Evolutionary conservation across 1,284 basidiomycete species (phyloP).

Genomic region (Mycena sp.): DNA sequence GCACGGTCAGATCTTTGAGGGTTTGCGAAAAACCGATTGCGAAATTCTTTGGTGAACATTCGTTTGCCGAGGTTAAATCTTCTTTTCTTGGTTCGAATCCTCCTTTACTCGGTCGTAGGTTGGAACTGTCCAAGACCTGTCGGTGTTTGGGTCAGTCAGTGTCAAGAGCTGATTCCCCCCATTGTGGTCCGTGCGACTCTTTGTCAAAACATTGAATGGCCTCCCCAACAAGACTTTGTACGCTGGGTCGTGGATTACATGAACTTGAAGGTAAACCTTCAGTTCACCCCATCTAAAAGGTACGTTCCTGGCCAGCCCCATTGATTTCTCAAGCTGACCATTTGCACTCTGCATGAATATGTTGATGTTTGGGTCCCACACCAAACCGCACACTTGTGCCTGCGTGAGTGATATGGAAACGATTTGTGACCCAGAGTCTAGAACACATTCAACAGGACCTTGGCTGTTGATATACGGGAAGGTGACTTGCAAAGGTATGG

Average conservation of each 20-base stretch:
- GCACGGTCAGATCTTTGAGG: too few species aligned
- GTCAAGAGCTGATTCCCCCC: constrained; percentile 19
- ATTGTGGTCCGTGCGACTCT: constrained; percentile 5
- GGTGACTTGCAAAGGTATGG: constrained; percentile 9
- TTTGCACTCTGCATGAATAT: constrained; percentile 22
- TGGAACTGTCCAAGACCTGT: not conserved
- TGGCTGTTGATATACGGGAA: too few species aligned
- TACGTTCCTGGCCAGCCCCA: constrained; percentile 24
- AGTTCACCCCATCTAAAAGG: constrained; percentile 22
- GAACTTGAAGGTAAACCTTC: constrained; percentile 20
- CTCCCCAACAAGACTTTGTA: constrained; percentile 13
- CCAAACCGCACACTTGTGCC: constrained; percentile 1
- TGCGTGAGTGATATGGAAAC: constrained; percentile 10
- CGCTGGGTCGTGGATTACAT: constrained; percentile 10
- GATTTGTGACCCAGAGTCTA: constrained; percentile 19
- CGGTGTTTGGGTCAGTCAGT: constrained; percentile 21
- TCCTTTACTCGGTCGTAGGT: constrained; percentile 9
- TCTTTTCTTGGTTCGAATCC: too few species aligned
- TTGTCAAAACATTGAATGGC: constrained; percentile 21
- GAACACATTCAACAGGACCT: constrained; percentile 2
- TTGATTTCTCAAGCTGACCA: constrained; percentile 7
- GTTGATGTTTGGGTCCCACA: constrained; percentile 19
- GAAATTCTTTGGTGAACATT: too few species aligned
- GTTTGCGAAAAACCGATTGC: too few species aligned
- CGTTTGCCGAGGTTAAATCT: too few species aligned